phyloP scores from a whole-genome alignment of 805 yeast species.

The Priceomyces medius region DNA sequence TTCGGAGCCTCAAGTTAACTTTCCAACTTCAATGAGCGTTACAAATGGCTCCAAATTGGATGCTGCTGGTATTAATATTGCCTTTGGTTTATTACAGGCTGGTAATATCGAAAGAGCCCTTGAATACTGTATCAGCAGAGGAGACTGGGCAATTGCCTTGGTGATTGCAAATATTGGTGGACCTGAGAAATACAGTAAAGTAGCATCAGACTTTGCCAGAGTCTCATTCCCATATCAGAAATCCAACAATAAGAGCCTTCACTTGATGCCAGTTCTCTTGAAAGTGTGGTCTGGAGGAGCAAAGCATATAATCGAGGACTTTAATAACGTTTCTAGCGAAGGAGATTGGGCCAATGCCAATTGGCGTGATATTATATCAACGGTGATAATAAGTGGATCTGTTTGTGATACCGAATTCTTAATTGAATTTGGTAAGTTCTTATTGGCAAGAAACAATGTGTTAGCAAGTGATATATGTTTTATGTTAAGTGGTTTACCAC shows the following conservation, averaged over 20 bases:
- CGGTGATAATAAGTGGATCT: constrained; percentile 34
- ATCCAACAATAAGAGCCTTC: constrained; percentile 38
- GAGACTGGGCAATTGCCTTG: constrained; percentile 78
- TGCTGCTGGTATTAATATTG: constrained; percentile 30
- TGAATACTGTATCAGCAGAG: constrained; percentile 54
- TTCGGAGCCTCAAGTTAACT: constrained; percentile 12
- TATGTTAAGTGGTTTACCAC: constrained; percentile 47
- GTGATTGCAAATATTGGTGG: constrained; percentile 67
- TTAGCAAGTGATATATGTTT: constrained; percentile 47
- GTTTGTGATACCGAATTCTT: constrained; percentile 38
- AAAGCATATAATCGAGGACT: constrained; percentile 50
- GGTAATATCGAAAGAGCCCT: constrained; percentile 73
- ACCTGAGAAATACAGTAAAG: constrained; percentile 54
- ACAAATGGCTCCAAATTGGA: constrained; percentile 46
- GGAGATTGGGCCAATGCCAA: constrained; percentile 50
- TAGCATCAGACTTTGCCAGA: constrained; percentile 58
- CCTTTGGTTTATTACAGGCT: constrained; percentile 43
- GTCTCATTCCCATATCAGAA: constrained; percentile 43
- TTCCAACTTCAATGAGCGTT: constrained; percentile 13
- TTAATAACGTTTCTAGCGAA: constrained; percentile 40
- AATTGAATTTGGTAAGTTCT: constrained; percentile 50
- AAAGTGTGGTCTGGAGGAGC: constrained; percentile 65
- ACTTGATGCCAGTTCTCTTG: constrained; percentile 55
- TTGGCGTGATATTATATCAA: constrained; percentile 50
- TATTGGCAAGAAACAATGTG: constrained; percentile 25